These are phyloP conservation scores for Elongisporangium anandrum DNA, from an alignment of 352 stramenopile species.

Conservation along the genomic window DNA sequence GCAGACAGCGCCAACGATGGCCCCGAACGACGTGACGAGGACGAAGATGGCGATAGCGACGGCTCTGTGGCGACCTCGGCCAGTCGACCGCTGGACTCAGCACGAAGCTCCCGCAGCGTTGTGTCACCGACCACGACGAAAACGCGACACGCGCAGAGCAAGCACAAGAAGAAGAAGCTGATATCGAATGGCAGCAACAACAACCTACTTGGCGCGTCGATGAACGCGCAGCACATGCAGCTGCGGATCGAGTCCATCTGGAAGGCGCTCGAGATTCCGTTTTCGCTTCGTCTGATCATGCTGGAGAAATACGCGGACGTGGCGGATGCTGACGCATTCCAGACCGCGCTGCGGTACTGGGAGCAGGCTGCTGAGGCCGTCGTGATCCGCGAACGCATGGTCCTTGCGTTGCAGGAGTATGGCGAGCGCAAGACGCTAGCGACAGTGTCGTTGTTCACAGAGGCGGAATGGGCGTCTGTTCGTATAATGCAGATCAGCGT, in stretches of 20 bases:
- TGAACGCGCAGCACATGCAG: conserved; percentile 45
- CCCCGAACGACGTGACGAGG: conserved; percentile 9
- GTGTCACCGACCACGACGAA: conserved; percentile 10
- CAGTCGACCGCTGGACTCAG: conserved; percentile 15
- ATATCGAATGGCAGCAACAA: conserved; percentile 10
- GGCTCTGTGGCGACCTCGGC: conserved; percentile 8
- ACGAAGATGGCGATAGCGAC: conserved; percentile 11
- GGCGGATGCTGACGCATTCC: conserved; percentile 38
- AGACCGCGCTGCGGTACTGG: conserved; percentile 37
- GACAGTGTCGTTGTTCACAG: not conserved
- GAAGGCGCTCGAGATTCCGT: conserved; percentile 53
- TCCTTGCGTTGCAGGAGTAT: not conserved
- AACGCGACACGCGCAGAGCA: conserved; percentile 4
- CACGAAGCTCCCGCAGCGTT: conserved; percentile 19
- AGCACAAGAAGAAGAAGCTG: conserved; percentile 18
- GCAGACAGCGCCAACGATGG: conserved; percentile 6
- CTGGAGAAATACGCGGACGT: conserved; percentile 55
- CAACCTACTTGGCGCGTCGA: conserved; percentile 18
- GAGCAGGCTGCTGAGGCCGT: conserved; percentile 35
- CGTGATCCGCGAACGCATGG: conserved; percentile 41
- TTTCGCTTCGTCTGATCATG: conserved; percentile 56
- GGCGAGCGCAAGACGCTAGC: not conserved
- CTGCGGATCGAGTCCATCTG: conserved; percentile 53
- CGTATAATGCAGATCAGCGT: not conserved
- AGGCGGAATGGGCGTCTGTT: not conserved